phyloP scores from a whole-genome alignment of 495 filamentous ascomycete genomes.

The Neurospora sp. region DNA sequence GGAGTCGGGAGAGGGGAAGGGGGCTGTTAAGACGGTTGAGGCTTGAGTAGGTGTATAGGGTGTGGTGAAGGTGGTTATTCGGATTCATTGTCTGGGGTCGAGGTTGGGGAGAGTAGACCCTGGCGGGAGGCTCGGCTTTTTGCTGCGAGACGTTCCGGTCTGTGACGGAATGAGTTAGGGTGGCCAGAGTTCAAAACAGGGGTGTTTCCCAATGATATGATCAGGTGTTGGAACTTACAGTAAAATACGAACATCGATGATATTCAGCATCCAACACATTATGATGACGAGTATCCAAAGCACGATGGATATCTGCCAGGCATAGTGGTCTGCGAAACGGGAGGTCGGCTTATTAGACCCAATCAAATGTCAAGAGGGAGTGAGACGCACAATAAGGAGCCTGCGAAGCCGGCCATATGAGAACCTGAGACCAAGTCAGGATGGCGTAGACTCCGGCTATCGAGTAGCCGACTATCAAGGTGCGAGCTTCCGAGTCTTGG shows the following conservation, averaged over 20 bases:
- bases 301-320: slow-evolving; percentile 30
- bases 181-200: not conserved
- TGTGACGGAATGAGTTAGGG: not conserved
- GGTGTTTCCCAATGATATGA: not conserved
- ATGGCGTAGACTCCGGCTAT: slow-evolving; percentile 31
- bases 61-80: not conserved
- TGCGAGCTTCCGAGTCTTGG: slow-evolving; percentile 29
- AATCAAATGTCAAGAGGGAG: not conserved
- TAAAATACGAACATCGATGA: not conserved
- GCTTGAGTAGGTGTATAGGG: not conserved
- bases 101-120: not conserved
- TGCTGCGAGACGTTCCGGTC: not conserved
- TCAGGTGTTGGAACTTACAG: not conserved
- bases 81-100: not conserved
- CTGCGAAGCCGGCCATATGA: slow-evolving; percentile 32
- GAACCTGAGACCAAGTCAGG: slow-evolving; percentile 31
- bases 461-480: slow-evolving; percentile 29
- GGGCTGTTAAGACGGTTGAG: slow-evolving; percentile 16
- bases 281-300: slow-evolving; percentile 24
- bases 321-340: slow-evolving; percentile 19
- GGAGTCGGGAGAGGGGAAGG: slow-evolving; percentile 47
- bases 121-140: not conserved
- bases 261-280: slow-evolving; percentile 19
- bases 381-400: slow-evolving; percentile 27
- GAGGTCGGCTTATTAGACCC: not conserved